Base-by-base conservation (phyloP, 345 rosid genomes). In the Citropsis articulata region DNA sequence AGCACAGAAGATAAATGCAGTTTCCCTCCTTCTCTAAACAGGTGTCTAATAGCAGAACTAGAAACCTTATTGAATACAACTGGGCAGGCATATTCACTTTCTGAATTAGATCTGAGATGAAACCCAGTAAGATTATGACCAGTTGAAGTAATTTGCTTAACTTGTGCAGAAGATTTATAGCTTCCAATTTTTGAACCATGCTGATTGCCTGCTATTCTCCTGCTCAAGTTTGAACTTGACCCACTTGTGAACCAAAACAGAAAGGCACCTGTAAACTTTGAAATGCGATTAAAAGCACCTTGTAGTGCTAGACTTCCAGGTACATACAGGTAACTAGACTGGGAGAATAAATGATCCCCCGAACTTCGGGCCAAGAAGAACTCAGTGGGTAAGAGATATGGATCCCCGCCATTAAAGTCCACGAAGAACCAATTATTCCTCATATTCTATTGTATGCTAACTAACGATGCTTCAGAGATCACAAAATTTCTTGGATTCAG, bases 231-330 rank as follows among this genome's bases (percentile, higher is more conserved):
- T n/a, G 90, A 90, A 83, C 83, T 79, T 5, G 87, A 81, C 50
- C 84, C 72, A 75, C 88, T 76, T 21, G 91, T 77, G 69, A 91
- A 86, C 92, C 81, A 90, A 78, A 84, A 84, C 75, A 90, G 77
- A 68, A 90, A 72, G 73, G 91, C 83, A 79, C 89, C 89, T 0
- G 95, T 85, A 80, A 90, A 83, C 80, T 90, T 93, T 5, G 96
- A 88, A 68, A 93, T 66, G 79, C 92, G 79, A 64, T 75, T 85
- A 78, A 90, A 84, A 66, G 94, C 90, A 84, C 89, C 97, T 27
- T 86, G 89, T 28, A 89, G 75, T 9, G 87, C 88, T 4, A 84
- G 61, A 71, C 86, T 82, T 72, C 91, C 91, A 0, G 91, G 88
- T 30, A 79, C 80, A 80, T 85, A 70, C 57, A 85, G 69, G 57